Conservation (phyloP, 352 stramenopile genomes). For the Pythium vanterpoolii region DNA sequence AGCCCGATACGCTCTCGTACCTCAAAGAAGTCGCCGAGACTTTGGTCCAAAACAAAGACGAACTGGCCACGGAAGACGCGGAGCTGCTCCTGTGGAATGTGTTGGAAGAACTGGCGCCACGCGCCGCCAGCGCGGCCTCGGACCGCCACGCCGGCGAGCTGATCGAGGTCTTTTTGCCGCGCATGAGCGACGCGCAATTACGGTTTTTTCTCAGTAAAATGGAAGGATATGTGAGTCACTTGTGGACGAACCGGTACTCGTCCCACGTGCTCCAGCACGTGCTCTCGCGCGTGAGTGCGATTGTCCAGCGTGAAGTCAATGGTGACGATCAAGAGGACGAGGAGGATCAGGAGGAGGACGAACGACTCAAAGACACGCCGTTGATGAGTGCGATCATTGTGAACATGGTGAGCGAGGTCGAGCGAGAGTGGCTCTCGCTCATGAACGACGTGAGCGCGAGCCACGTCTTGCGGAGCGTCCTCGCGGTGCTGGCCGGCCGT, state of each 20-base stretch:
- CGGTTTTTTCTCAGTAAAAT: conserved; percentile 80
- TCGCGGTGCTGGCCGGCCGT: conserved; percentile 61
- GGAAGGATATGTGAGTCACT: conserved; percentile 70
- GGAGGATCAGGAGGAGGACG: conserved; percentile 44
- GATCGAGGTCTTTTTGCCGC: conserved; percentile 66
- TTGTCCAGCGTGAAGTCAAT: conserved; percentile 47
- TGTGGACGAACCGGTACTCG: conserved; percentile 87
- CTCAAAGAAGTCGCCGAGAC: conserved; percentile 82
- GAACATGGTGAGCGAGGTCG: conserved; percentile 69
- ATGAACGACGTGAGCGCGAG: conserved; percentile 87
- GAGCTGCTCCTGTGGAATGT: conserved; percentile 78
- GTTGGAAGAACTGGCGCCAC: conserved; percentile 71
- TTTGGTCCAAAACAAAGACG: conserved; percentile 47
- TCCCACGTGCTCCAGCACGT: conserved; percentile 82
- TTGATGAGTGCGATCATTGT: conserved; percentile 69
- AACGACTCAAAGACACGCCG: conserved; percentile 58
- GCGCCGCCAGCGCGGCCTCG: conserved; percentile 65
- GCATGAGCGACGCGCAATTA: conserved; percentile 68
- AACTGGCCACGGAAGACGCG: conserved; percentile 52
- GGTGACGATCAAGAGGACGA: conserved; percentile 20
- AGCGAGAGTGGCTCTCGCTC: conserved; percentile 79
- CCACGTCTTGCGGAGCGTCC: conserved; percentile 73
- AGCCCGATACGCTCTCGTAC: conserved; percentile 78
- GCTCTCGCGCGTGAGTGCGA: conserved; percentile 49
- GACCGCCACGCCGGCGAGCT: conserved; percentile 72